Evolutionary conservation across 495 filamentous ascomycete species (phyloP).

Genomic region (Hypoxylon lienhwacheense): DNA sequence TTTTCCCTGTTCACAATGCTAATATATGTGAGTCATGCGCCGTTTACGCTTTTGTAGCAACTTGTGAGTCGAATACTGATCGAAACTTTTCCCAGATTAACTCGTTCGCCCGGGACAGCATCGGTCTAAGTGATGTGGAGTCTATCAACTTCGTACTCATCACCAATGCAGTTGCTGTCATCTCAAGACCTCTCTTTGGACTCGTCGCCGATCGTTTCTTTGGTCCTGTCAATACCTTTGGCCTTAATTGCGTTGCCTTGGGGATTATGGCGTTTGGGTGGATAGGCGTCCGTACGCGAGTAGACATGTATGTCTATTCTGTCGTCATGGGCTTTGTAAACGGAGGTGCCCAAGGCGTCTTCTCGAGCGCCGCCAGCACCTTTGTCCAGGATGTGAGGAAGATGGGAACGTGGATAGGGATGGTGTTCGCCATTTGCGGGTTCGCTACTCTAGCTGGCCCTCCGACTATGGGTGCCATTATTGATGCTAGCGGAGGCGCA

Average conservation of each 20-base stretch:
- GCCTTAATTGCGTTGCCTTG: constrained; percentile 35
- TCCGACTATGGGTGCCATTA: constrained; percentile 49
- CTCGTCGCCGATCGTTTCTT: constrained; percentile 42
- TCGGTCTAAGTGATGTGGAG: constrained; percentile 41
- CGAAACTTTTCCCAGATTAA: constrained; percentile 53
- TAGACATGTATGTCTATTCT: constrained; percentile 48
- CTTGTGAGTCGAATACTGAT: neutral
- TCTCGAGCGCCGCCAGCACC: constrained; percentile 42
- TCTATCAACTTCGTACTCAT: constrained; percentile 48
- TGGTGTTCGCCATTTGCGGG: constrained; percentile 45
- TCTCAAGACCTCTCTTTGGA: constrained; percentile 41
- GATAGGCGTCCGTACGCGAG: constrained; percentile 37
- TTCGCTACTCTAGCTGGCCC: constrained; percentile 49
- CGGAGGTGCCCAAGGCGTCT: constrained; percentile 49
- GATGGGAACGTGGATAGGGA: constrained; percentile 51
- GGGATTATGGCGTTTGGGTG: constrained; percentile 43
- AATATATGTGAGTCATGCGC: constrained; percentile 43
- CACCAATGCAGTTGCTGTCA: constrained; percentile 44
- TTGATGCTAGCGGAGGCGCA: constrained; percentile 40
- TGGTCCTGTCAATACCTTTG: constrained; percentile 45
- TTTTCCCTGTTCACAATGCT: constrained; percentile 49
- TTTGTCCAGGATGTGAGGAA: constrained; percentile 45
- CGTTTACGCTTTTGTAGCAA: neutral
- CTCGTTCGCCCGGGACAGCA: constrained; percentile 45
- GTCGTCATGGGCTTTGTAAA: constrained; percentile 46